phyloP scores from a whole-genome alignment of 805 yeast species.

The Yamadazyma nakazawae region DNA sequence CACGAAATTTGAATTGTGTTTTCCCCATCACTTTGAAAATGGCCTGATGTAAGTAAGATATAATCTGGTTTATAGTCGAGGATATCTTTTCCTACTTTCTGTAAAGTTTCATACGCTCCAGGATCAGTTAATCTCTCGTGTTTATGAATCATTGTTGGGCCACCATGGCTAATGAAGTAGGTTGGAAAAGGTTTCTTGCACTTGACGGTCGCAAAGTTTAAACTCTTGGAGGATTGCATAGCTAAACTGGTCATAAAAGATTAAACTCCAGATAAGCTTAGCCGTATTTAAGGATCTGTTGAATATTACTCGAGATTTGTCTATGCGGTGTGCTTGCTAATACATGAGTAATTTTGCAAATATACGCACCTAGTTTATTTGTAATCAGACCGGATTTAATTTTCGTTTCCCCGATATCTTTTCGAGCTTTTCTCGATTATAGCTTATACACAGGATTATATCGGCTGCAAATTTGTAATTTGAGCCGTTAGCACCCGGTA shows the following conservation, averaged over 20 bases:
- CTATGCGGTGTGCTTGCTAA: background rate
- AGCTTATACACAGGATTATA: background rate
- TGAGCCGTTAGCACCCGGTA: no score
- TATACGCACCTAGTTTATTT: background rate
- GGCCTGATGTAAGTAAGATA: conserved; percentile 68
- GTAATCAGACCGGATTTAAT: background rate
- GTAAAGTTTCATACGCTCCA: conserved; percentile 58
- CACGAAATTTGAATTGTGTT: conserved; percentile 47
- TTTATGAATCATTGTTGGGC: conserved; percentile 69
- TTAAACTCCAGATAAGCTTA: background rate
- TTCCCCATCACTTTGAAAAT: conserved; percentile 57
- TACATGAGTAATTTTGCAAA: background rate
- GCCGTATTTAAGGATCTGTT: background rate
- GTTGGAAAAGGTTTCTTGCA: conserved; percentile 45
- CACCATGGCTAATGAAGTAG: conserved; percentile 78
- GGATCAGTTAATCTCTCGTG: conserved; percentile 49
- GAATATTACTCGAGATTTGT: no score
- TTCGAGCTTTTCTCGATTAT: background rate
- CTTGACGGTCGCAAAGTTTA: conserved; percentile 7
- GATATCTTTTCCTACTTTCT: conserved; percentile 51
- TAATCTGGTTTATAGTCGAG: conserved; percentile 58
- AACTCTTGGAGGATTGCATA: background rate
- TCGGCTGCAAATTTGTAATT: no score
- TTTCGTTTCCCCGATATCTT: background rate
- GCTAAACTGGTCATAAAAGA: background rate